Percentiles rank a stretch among this genome's conserved stretches.
Conservation (phyloP, 495 filamentous ascomycete species). For the Xylaria telfairii region DNA sequence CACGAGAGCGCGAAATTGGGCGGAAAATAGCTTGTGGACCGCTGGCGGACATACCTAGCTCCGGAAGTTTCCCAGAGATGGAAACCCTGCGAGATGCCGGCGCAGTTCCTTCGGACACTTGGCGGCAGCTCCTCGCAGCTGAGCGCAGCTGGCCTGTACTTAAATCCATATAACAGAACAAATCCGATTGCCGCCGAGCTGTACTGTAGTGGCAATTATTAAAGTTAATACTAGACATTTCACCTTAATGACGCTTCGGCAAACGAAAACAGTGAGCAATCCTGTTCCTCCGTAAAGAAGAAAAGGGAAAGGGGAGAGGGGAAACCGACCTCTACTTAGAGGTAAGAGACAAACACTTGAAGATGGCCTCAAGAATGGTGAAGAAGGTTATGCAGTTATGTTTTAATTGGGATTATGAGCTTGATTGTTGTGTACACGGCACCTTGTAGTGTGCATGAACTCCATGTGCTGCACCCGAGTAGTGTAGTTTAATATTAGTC, state of each 20-base stretch:
- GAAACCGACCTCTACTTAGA: too few relatives aligned
- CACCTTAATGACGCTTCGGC: not conserved
- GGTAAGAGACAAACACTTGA: too few relatives aligned
- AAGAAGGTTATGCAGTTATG: too few relatives aligned
- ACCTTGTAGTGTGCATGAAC: too few relatives aligned
- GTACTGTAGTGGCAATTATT: not conserved
- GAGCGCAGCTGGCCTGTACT: not conserved
- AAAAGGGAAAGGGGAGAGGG: too few relatives aligned
- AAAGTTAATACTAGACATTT: not conserved
- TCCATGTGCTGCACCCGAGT: too few relatives aligned
- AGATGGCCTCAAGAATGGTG: too few relatives aligned
- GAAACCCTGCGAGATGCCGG: not conserved
- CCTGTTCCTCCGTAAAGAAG: not conserved
- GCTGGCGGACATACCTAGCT: conserved; percentile 6
- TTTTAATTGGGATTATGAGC: too few relatives aligned
- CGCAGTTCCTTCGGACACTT: not conserved
- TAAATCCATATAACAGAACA: not conserved
- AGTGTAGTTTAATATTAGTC: too few relatives aligned
- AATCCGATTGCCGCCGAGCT: not conserved
- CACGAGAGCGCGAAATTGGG: not conserved
- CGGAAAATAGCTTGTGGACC: not conserved
- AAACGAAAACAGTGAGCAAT: not conserved
- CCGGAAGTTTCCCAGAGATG: not conserved
- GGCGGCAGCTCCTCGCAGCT: not conserved
- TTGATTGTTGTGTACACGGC: too few relatives aligned